Percentiles rank a stretch among this genome's conserved stretches.
Evolutionary conservation across 768 basidiomycete species (phyloP).

Genomic region (Omphalotus guepiniiformis): DNA sequence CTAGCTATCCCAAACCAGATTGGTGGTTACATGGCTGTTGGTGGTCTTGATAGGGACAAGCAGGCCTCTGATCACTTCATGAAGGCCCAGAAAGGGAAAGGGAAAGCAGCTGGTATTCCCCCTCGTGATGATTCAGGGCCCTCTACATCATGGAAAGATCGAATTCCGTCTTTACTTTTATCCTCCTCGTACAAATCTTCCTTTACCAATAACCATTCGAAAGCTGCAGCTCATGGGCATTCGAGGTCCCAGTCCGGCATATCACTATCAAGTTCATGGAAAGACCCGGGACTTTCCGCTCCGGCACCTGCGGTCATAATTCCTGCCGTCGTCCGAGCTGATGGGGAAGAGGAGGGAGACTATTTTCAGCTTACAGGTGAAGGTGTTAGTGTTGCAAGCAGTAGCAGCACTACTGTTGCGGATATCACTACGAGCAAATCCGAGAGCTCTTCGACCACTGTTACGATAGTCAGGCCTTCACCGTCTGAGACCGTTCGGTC

Average conservation of each 20-base stretch:
- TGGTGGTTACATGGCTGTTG: neutral
- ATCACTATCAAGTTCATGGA: slow-evolving; percentile 39
- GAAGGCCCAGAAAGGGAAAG: slow-evolving; percentile 35
- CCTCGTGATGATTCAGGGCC: slow-evolving; percentile 5
- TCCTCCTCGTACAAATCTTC: slow-evolving; percentile 36
- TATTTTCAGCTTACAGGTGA: slow-evolving; percentile 33
- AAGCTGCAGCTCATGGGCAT: slow-evolving; percentile 24
- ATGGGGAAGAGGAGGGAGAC: slow-evolving; percentile 34
- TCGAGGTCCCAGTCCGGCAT: slow-evolving; percentile 35
- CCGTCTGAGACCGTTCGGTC: slow-evolving; percentile 27
- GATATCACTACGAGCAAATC: slow-evolving; percentile 21
- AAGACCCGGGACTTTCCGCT: slow-evolving; percentile 48
- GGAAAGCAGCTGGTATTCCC: slow-evolving; percentile 14
- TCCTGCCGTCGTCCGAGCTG: slow-evolving; percentile 43
- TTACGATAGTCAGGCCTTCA: slow-evolving; percentile 37
- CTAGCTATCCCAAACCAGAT: neutral
- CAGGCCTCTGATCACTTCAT: slow-evolving; percentile 21
- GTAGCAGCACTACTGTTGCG: neutral
- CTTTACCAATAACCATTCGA: slow-evolving; percentile 29
- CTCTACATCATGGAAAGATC: slow-evolving; percentile 35
- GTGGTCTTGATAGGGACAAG: neutral
- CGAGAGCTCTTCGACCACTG: slow-evolving; percentile 37
- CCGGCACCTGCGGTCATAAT: slow-evolving; percentile 52
- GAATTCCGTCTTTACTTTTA: slow-evolving; percentile 25
- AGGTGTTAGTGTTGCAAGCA: slow-evolving; percentile 11